These are phyloP conservation scores for Eucalyptus erythrocorys DNA, from an alignment of 345 rosid species.

Conservation along the genomic window DNA sequence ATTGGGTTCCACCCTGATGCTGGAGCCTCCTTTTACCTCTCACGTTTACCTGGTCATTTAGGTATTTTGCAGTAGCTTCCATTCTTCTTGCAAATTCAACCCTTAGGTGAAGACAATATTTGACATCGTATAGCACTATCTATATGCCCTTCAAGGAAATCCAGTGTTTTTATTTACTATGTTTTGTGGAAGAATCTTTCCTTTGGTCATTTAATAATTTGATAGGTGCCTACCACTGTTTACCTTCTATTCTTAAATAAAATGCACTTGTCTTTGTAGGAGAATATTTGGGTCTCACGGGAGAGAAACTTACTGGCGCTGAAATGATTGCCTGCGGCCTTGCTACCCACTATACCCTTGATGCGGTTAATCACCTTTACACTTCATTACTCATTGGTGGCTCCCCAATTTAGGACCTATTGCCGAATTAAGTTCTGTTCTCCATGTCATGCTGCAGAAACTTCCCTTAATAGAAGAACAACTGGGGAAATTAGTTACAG, in stretches of 20 bases:
- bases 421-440: neutral
- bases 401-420: neutral
- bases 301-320: conserved; percentile 73
- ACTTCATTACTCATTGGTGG: neutral
- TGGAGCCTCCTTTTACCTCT: conserved; percentile 84
- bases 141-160: neutral
- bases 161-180: neutral
- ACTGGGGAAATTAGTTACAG: conserved; percentile 59
- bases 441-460: conserved; percentile 25
- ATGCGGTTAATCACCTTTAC: conserved; percentile 26
- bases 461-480: conserved; percentile 50
- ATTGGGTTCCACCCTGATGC: conserved; percentile 99
- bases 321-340: conserved; percentile 90
- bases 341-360: conserved; percentile 68
- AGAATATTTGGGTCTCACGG: conserved; percentile 79
- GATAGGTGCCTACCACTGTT: neutral
- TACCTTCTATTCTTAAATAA: neutral
- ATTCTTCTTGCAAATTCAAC: neutral
- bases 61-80: conserved; percentile 25
- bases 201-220: neutral
- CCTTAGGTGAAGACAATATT: neutral
- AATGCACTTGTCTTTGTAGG: conserved; percentile 28
- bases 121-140: neutral
- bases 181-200: neutral
- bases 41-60: conserved; percentile 77